Evolutionary conservation across 768 basidiomycete genomes (phyloP), one percentile per base, ranked within the genome.

Genomic region (Mycena sanguinolenta): DNA sequence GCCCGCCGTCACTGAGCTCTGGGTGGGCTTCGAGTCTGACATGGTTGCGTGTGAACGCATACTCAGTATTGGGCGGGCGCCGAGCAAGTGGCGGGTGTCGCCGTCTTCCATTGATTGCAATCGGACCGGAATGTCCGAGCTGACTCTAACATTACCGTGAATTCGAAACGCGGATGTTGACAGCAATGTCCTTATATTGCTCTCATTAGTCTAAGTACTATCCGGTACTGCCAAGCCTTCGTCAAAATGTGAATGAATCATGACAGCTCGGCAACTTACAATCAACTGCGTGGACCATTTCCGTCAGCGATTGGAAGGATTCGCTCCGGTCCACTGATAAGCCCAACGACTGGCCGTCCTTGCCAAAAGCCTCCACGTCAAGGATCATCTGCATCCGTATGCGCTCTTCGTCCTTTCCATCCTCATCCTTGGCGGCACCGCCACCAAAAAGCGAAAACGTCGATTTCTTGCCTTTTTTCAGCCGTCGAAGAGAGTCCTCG

Each of bases 321-420:
- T 87, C 82, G 67, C 86, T 88, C 1, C 78, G 82, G 21, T 82
- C 77, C 0, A 91, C 79, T n/a, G 89, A 84, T 5, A 97, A 89
- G 4, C 91, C 93, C 30, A 98, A 78, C 27, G 84, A 80, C 71
- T 85, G 79, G 1, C 92, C 96, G 65, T 97, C 96, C 74, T 87
- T 86, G 13, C 91, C 94, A 73, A 98, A 92, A 10, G 92, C 92
- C 57, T 92, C 88, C 0, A 97, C 93, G 76, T 99, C 98, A 19
- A 95, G 81, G 54, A 92, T 85, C 93, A 98, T 82, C 80, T 97
- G 96, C 58, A 81, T 81, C 53, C 89, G 89, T 69, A 99, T 96
- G 50, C 95, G 90, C 76, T 97, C 95, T 78, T 98, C 96, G 75
- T 97, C 96, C 60, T 88, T 88, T 5, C 88, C 90, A 63, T 95